Evolutionary conservation across 148 eudicot species (phyloP).

Genomic region (Gaultheria prostrata): DNA sequence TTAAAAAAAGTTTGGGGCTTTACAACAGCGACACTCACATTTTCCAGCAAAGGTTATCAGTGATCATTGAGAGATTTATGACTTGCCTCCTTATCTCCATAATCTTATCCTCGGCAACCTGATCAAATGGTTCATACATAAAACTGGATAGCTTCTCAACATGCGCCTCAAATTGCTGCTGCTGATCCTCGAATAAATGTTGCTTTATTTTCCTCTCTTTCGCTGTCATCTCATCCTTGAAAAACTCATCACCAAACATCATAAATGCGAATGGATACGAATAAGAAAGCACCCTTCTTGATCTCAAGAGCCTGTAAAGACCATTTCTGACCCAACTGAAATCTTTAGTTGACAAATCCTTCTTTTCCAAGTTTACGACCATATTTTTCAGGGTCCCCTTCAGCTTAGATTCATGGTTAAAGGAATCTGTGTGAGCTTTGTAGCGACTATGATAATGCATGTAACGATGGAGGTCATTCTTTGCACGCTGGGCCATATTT

Average conservation of each 20-base stretch:
- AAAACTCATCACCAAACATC: conserved; percentile 68
- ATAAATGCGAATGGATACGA: conserved; percentile 74
- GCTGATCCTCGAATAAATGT: conserved; percentile 70
- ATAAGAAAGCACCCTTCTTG: conserved; percentile 61
- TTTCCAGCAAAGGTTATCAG: conserved; percentile 54
- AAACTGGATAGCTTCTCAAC: conserved; percentile 66
- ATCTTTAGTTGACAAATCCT: conserved; percentile 35
- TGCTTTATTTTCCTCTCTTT: conserved; percentile 49
- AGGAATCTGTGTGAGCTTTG: conserved; percentile 73
- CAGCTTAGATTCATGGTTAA: conserved; percentile 50
- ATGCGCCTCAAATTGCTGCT: conserved; percentile 72
- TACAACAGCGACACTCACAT: conserved; percentile 43
- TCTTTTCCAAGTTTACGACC: conserved; percentile 35
- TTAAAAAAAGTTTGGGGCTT: background rate
- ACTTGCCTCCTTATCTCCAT: conserved; percentile 45
- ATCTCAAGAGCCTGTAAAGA: conserved; percentile 56
- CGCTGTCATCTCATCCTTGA: conserved; percentile 55
- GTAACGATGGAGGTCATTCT: conserved; percentile 52
- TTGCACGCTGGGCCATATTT: conserved; percentile 39
- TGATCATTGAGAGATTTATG: conserved; percentile 38
- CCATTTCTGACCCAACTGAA: conserved; percentile 71
- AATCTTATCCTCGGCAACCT: conserved; percentile 33
- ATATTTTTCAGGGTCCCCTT: conserved; percentile 40
- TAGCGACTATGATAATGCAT: conserved; percentile 67
- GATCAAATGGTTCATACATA: conserved; percentile 55